Percentiles rank a stretch among this genome's conserved stretches.
These are phyloP conservation scores for Cercospora brassicicola DNA, from an alignment of 2,329 filamentous ascomycete species.

Conservation along the genomic window DNA sequence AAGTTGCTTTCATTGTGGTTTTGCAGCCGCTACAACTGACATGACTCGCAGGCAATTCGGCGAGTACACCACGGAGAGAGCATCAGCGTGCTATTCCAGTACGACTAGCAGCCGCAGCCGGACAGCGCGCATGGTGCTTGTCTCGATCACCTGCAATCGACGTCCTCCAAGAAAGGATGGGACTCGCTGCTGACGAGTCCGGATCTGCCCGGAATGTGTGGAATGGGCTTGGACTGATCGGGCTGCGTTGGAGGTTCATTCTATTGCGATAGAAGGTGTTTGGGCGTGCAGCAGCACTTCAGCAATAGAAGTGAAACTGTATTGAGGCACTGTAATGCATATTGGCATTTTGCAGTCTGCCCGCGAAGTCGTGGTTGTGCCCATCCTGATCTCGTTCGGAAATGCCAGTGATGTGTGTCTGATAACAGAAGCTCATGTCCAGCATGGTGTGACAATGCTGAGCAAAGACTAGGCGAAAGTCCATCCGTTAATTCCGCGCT, in stretches of 20 bases:
- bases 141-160: background rate
- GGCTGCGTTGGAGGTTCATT: background rate
- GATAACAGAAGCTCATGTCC: no score
- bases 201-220: constrained; percentile 1
- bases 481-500: no score
- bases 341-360: background rate
- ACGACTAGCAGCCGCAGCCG: constrained; percentile 56
- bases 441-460: no score
- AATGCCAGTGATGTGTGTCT: background rate
- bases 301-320: background rate
- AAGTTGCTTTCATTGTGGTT: constrained; percentile 30
- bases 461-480: no score
- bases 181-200: constrained; percentile 2
- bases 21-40: constrained; percentile 16
- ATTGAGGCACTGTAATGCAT: background rate
- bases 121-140: constrained; percentile 12
- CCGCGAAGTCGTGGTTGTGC: background rate
- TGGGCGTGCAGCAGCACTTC: background rate
- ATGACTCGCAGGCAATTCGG: constrained; percentile 67
- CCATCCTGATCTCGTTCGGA: background rate
- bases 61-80: constrained; percentile 97
- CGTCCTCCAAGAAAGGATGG: background rate
- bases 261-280: background rate
- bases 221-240: background rate
- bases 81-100: constrained; percentile 91